Conservation (phyloP, 768 basidiomycete species). For the Hortiboletus flavorubellus region DNA sequence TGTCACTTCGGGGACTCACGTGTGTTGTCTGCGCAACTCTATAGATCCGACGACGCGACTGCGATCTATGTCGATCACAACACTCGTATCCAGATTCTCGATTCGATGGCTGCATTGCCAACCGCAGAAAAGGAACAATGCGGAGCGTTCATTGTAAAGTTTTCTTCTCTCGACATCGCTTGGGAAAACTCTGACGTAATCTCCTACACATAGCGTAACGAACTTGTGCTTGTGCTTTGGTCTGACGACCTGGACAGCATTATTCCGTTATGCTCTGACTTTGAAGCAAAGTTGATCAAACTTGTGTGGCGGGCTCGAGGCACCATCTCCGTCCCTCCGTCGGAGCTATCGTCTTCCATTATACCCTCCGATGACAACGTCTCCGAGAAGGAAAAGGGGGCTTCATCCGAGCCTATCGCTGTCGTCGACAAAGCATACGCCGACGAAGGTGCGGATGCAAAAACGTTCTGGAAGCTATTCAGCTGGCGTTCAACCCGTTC, state of each 20-base stretch:
- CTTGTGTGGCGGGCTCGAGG: slow-evolving; percentile 67
- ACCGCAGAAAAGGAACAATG: slow-evolving; percentile 89
- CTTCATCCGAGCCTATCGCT: slow-evolving; percentile 10
- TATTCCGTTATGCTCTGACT: slow-evolving; percentile 68
- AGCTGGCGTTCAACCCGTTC: slow-evolving; percentile 50
- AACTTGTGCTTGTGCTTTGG: slow-evolving; percentile 82
- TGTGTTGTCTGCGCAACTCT: neutral
- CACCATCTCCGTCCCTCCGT: slow-evolving; percentile 32
- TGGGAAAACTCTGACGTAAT: neutral
- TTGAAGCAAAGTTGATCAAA: slow-evolving; percentile 75
- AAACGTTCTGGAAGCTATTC: slow-evolving; percentile 23
- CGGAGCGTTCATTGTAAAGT: slow-evolving; percentile 75
- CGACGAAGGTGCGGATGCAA: neutral
- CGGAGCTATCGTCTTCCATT: slow-evolving; percentile 42
- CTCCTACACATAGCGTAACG: slow-evolving; percentile 57
- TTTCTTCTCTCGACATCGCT: slow-evolving; percentile 8
- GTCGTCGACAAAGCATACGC: slow-evolving; percentile 3
- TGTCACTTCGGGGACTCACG: slow-evolving; percentile 1
- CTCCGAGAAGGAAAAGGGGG: slow-evolving; percentile 41
- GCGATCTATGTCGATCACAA: slow-evolving; percentile 72
- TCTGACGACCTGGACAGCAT: slow-evolving; percentile 79
- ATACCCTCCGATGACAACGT: slow-evolving; percentile 55
- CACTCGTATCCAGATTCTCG: slow-evolving; percentile 85
- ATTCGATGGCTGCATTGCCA: slow-evolving; percentile 62
- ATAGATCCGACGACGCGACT: slow-evolving; percentile 53